These are phyloP conservation scores for Chlamydomonas schloesseri DNA, from an alignment of 139 green algal genomes.

Conservation along the genomic window DNA sequence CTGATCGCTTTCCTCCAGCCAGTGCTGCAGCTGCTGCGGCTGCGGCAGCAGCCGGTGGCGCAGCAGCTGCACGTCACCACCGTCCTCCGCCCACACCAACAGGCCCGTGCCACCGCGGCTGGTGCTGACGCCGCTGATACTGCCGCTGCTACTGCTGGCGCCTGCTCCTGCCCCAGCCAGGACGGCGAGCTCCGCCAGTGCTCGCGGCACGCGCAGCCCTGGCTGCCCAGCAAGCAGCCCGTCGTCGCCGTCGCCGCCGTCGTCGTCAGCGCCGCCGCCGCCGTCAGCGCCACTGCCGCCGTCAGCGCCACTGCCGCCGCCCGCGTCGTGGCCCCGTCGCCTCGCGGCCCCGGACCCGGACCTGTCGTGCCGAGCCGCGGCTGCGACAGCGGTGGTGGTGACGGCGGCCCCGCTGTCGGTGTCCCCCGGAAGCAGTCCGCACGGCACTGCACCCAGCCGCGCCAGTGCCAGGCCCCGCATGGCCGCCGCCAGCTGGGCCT, in stretches of 20 bases:
- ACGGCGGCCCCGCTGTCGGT: too few relatives aligned
- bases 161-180: background rate
- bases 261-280: background rate
- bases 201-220: too few relatives aligned
- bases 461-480: background rate
- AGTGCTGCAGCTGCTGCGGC: background rate
- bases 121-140: background rate
- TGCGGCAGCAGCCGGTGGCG: background rate
- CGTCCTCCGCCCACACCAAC: slow-evolving; percentile 37
- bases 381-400: too few relatives aligned
- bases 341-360: too few relatives aligned
- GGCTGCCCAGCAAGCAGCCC: background rate
- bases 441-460: background rate
- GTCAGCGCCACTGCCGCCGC: too few relatives aligned
- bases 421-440: background rate
- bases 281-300: background rate
- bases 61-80: slow-evolving; percentile 6
- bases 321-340: too few relatives aligned
- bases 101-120: background rate
- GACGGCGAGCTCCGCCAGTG: too few relatives aligned
- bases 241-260: background rate
- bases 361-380: too few relatives aligned
- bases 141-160: background rate
- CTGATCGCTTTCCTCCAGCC: too few relatives aligned
- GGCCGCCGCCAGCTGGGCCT: too few relatives aligned